Percentiles rank a stretch among this genome's conserved stretches.
Evolutionary conservation across 2,329 filamentous ascomycete genomes (phyloP).

Genomic region (Cercospora brassicicola): DNA sequence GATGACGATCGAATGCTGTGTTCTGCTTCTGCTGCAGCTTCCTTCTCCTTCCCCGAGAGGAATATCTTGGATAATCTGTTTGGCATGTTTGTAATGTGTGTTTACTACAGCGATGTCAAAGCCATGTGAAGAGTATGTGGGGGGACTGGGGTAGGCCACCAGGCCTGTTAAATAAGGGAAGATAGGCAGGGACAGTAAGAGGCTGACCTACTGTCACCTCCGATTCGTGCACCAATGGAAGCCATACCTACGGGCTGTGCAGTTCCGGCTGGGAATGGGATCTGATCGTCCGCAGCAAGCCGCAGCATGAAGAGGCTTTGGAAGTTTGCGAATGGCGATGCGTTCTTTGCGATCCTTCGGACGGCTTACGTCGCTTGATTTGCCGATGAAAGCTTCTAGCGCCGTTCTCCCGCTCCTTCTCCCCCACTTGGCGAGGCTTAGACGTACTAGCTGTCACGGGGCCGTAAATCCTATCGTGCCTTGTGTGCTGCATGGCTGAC

Average conservation of each 20-base stretch:
- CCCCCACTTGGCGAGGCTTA: constrained; percentile 22
- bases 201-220: background rate
- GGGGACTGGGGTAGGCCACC: background rate
- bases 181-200: background rate
- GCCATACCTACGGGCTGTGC: background rate
- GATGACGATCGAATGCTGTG: constrained; percentile 21
- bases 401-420: constrained; percentile 15
- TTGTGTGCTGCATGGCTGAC: background rate
- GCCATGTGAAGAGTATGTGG: background rate
- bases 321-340: background rate
- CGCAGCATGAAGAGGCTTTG: background rate
- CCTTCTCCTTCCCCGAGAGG: constrained; percentile 34
- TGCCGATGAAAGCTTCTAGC: constrained; percentile 12
- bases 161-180: background rate
- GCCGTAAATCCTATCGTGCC: background rate
- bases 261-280: background rate
- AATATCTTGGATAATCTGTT: constrained; percentile 34
- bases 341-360: background rate
- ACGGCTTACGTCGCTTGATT: background rate
- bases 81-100: constrained; percentile 27
- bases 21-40: constrained; percentile 32
- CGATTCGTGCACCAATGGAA: background rate
- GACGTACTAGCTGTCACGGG: constrained; percentile 6
- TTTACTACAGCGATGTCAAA: background rate
- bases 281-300: background rate